Conservation (phyloP, 768 basidiomycete genomes). For the Holtermannia corniformis region DNA sequence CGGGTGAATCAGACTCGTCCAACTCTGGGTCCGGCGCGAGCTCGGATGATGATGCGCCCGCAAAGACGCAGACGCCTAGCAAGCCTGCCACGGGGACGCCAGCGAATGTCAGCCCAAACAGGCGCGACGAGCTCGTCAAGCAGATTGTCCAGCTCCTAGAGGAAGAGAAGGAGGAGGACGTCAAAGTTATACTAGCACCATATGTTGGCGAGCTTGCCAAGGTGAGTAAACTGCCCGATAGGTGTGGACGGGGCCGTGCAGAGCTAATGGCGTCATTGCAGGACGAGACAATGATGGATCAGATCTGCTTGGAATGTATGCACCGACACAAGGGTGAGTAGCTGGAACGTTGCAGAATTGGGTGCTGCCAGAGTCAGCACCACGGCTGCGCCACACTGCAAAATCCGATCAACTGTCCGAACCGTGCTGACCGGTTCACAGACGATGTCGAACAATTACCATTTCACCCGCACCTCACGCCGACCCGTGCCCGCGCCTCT, state of each 20-base stretch:
- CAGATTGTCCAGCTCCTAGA: constrained; percentile 62
- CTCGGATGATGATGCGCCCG: constrained; percentile 16
- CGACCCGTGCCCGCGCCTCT: constrained; percentile 56
- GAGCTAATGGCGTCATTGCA: constrained; percentile 10
- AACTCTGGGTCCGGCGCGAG: constrained; percentile 17
- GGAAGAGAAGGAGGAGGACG: constrained; percentile 76
- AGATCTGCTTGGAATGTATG: constrained; percentile 87
- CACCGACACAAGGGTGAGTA: constrained; percentile 84
- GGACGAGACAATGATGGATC: constrained; percentile 50
- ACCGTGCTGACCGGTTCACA: constrained; percentile 52
- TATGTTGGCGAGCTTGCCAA: constrained; percentile 49
- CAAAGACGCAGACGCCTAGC: constrained; percentile 8
- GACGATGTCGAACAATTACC: constrained; percentile 36
- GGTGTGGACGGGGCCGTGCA: constrained; percentile 45
- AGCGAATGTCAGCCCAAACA: constrained; percentile 2
- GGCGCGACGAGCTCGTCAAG: constrained; percentile 52
- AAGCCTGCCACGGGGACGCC: constrained; percentile 1
- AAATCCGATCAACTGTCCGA: constrained; percentile 58
- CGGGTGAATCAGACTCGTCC: constrained; percentile 20
- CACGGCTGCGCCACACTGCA: constrained; percentile 71
- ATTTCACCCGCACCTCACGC: constrained; percentile 60
- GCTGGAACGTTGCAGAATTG: constrained; percentile 66
- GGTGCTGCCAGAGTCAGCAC: too few species aligned
- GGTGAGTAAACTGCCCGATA: constrained; percentile 49
- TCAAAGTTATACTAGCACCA: constrained; percentile 64